phyloP scores from a whole-genome alignment of 164 flowering plant species.

The Magnolia sinica region DNA sequence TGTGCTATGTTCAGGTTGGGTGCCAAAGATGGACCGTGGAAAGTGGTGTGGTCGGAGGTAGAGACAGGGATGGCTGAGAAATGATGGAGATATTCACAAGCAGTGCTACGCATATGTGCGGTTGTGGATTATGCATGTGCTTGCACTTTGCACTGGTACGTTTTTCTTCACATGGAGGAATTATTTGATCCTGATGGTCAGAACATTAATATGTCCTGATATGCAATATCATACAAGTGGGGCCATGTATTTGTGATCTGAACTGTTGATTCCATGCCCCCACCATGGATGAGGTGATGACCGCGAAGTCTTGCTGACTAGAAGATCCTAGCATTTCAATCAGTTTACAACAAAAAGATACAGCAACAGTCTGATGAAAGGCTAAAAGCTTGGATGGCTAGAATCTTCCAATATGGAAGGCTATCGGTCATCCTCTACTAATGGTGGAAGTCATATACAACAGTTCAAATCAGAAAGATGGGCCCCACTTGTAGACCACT shows the following conservation, averaged over 20 bases:
- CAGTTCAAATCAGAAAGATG: not conserved
- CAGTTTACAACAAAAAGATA: too few relatives aligned
- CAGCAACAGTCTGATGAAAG: too few relatives aligned
- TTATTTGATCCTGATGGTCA: not conserved
- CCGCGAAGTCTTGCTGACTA: not conserved
- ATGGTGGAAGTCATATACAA: not conserved
- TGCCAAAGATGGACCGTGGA: constrained; percentile 77
- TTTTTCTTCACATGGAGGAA: not conserved
- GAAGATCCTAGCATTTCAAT: not conserved
- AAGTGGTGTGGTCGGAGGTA: constrained; percentile 40
- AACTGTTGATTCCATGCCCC: not conserved
- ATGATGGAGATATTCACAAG: constrained; percentile 19
- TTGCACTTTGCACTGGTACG: not conserved
- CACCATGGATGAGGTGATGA: not conserved
- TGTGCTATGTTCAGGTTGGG: constrained; percentile 45
- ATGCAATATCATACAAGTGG: too few relatives aligned
- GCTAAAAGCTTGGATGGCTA: too few relatives aligned
- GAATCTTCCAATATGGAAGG: not conserved
- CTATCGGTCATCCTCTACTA: not conserved
- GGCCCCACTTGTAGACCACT: not conserved
- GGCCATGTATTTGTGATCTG: too few relatives aligned
- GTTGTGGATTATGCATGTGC: not conserved
- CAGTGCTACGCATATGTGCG: not conserved
- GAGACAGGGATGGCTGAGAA: constrained; percentile 24
- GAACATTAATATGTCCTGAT: too few relatives aligned